Conservation (phyloP, 805 yeast species). For the Isabelozyma heimii region DNA sequence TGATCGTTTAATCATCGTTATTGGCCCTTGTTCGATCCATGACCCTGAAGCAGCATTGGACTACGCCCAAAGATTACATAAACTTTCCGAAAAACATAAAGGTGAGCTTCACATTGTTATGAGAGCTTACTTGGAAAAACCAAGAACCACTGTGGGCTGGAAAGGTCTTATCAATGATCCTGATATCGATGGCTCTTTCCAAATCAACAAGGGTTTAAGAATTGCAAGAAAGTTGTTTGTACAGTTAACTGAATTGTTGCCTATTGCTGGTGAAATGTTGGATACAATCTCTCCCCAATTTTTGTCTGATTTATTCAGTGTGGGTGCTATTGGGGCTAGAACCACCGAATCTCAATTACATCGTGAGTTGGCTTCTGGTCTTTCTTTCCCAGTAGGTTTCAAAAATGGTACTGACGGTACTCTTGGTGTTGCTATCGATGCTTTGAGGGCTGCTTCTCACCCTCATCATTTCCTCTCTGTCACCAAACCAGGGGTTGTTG, state of each 20-base stretch:
- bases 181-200: conserved; percentile 87
- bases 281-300: conserved; percentile 98
- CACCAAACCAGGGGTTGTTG: conserved; percentile 94
- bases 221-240: conserved; percentile 85
- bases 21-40: conserved; percentile 97
- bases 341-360: conserved; percentile 98
- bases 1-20: conserved; percentile 83
- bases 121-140: conserved; percentile 98
- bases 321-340: conserved; percentile 99
- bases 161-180: conserved; percentile 98
- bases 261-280: conserved; percentile 96
- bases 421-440: conserved; percentile 91
- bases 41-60: conserved; percentile 92
- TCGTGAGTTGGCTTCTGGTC: conserved; percentile 94
- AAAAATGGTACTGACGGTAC: conserved; percentile 98
- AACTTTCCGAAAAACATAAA: conserved; percentile 57
- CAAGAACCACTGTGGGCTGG: conserved; percentile 99
- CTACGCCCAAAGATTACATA: conserved; percentile 67
- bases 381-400: conserved; percentile 97
- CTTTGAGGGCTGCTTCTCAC: conserved; percentile 85
- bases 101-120: conserved; percentile 82
- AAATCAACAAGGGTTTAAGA: conserved; percentile 91
- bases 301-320: conserved; percentile 85
- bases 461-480: conserved; percentile 94
- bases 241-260: conserved; percentile 76